Evolutionary conservation across 2,329 filamentous ascomycete species (phyloP).

Genomic region (Rhexocercosporidium sp.): DNA sequence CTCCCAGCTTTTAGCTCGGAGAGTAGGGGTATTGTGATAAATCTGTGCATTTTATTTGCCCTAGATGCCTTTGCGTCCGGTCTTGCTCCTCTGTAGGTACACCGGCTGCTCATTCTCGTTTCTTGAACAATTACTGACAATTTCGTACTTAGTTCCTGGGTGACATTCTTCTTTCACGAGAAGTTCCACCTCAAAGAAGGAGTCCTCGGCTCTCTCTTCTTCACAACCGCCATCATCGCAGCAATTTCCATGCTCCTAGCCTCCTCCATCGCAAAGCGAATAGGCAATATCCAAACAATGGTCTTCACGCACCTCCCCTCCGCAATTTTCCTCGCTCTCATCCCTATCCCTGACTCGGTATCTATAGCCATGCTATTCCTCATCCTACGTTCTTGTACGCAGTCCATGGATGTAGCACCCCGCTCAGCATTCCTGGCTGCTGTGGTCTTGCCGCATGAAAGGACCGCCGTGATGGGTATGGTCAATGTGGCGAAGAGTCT

Average conservation of each 20-base stretch:
- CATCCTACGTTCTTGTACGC: conserved; percentile 63
- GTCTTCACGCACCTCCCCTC: conserved; percentile 77
- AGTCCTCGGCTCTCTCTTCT: conserved; percentile 59
- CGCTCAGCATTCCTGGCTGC: conserved; percentile 72
- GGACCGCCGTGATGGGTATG: conserved; percentile 74
- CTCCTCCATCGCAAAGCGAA: conserved; percentile 57
- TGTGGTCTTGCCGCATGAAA: conserved; percentile 65
- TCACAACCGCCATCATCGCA: conserved; percentile 57
- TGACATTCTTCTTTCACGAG: conserved; percentile 60
- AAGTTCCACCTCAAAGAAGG: conserved; percentile 55
- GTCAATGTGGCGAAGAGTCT: conserved; percentile 73
- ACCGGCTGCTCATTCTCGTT: background rate
- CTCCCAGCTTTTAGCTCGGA: conserved; percentile 62
- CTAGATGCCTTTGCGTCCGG: conserved; percentile 75
- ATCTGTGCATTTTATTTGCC: conserved; percentile 70
- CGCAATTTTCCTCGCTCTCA: conserved; percentile 66
- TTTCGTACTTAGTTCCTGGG: conserved; percentile 59
- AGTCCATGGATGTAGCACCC: conserved; percentile 74
- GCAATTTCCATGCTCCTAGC: conserved; percentile 58
- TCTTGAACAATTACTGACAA: conserved; percentile 48
- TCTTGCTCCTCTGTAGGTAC: conserved; percentile 64
- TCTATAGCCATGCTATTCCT: conserved; percentile 63
- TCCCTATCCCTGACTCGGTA: conserved; percentile 61
- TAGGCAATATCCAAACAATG: conserved; percentile 72
- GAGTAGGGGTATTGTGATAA: conserved; percentile 59